A percentile compares a stretch with the other conserved stretches of the same genome.
phyloP scores from a whole-genome alignment of 2,329 filamentous ascomycete genomes.

The Emmonsiellopsis sp. region DNA sequence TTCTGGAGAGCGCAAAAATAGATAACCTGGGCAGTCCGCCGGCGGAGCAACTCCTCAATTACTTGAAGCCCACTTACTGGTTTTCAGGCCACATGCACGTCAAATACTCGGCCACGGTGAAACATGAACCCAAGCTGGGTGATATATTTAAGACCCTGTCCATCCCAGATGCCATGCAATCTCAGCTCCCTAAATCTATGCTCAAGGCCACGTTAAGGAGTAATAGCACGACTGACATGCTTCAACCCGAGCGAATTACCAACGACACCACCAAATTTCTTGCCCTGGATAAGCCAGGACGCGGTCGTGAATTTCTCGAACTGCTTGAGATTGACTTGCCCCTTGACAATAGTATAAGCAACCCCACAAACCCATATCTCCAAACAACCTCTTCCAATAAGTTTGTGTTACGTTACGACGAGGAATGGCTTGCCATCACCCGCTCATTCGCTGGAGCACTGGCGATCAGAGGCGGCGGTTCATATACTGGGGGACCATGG shows the following conservation, averaged over 20 bases:
- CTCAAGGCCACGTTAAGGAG: not conserved
- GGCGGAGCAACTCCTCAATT: slow-evolving; percentile 69
- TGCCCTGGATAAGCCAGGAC: slow-evolving; percentile 82
- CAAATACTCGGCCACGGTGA: slow-evolving; percentile 62
- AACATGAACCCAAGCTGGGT: slow-evolving; percentile 26
- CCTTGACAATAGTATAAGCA: not conserved
- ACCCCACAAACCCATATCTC: slow-evolving; percentile 31
- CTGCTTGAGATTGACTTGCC: slow-evolving; percentile 50
- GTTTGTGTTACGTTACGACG: slow-evolving; percentile 55
- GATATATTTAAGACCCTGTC: not conserved
- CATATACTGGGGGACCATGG: slow-evolving; percentile 41
- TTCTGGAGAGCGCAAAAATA: slow-evolving; percentile 64
- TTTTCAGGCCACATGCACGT: slow-evolving; percentile 89
- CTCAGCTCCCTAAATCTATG: not conserved
- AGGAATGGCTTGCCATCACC: slow-evolving; percentile 90
- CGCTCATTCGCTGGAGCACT: slow-evolving; percentile 64
- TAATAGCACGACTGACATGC: slow-evolving; percentile 41
- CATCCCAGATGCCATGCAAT: not conserved
- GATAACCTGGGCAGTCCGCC: slow-evolving; percentile 72
- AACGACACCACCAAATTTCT: slow-evolving; percentile 78
- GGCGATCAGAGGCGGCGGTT: slow-evolving; percentile 42
- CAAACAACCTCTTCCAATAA: slow-evolving; percentile 15
- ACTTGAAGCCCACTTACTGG: slow-evolving; percentile 76
- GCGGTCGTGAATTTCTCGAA: slow-evolving; percentile 59
- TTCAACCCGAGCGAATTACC: slow-evolving; percentile 60